A percentile compares a stretch with the other conserved stretches of the same genome.
Conservation (phyloP, 768 basidiomycete genomes). For the Trametes villosa region DNA sequence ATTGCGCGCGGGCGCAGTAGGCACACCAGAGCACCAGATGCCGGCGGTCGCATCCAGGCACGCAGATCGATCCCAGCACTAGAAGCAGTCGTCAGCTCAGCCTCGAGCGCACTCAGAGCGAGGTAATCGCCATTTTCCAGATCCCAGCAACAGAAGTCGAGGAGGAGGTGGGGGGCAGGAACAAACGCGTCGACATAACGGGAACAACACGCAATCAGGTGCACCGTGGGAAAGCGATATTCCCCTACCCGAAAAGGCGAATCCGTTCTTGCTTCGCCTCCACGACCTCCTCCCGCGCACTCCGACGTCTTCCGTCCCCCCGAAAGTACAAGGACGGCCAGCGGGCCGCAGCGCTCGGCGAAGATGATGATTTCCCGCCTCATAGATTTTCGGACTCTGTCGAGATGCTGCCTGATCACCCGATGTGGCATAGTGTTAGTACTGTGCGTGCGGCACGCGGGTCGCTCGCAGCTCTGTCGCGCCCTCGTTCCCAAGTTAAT, state of each 20-base stretch:
- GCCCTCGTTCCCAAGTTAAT: constrained; percentile 4
- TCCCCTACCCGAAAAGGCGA: constrained; percentile 3
- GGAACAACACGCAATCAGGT: constrained; percentile 10
- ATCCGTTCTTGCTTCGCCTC: constrained; percentile 1
- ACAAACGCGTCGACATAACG: constrained; percentile 12
- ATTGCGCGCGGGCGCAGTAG: background rate
- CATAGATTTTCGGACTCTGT: background rate
- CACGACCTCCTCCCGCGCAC: background rate
- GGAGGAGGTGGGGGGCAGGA: background rate
- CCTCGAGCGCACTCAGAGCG: constrained; percentile 9
- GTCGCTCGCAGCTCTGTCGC: background rate
- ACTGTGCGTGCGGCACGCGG: background rate
- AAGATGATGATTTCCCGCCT: background rate
- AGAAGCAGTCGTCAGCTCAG: background rate
- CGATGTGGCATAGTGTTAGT: constrained; percentile 16
- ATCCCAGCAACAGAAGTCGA: background rate
- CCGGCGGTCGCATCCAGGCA: background rate
- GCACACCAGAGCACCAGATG: background rate
- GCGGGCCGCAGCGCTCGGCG: background rate
- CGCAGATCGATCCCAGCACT: background rate
- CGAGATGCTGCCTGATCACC: constrained; percentile 5
- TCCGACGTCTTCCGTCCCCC: background rate
- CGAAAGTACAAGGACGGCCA: constrained; percentile 5
- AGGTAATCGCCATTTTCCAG: constrained; percentile 2
- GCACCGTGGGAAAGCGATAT: background rate